Evolutionary conservation across 2,329 filamentous ascomycete genomes (phyloP).

Genomic region (Phialophora macrospora): DNA sequence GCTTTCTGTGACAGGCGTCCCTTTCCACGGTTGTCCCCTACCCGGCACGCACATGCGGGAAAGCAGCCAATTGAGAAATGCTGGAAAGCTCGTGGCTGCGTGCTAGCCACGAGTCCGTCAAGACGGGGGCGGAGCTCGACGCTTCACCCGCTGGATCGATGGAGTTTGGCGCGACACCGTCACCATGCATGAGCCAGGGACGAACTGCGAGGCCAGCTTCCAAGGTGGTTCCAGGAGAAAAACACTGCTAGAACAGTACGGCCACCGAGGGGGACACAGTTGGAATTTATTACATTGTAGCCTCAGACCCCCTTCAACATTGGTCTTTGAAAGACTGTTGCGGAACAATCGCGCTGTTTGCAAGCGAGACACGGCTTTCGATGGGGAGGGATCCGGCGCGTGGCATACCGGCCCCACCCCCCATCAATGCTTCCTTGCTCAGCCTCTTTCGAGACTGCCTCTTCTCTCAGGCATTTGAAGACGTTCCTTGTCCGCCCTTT

Average conservation of each 20-base stretch:
- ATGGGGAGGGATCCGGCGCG: not conserved
- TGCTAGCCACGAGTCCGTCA: conserved; percentile 16
- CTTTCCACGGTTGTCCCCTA: not conserved
- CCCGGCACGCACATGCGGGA: conserved; percentile 3
- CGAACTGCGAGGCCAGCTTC: not conserved
- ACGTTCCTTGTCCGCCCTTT: not conserved
- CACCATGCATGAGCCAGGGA: not conserved
- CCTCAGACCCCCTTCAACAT: not conserved
- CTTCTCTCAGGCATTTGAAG: not conserved
- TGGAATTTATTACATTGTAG: not conserved
- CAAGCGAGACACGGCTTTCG: not conserved
- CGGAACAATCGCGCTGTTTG: not conserved
- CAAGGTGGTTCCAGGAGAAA: not conserved
- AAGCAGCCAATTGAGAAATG: conserved; percentile 18
- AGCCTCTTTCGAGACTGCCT: conserved; percentile 9
- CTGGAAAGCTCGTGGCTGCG: conserved; percentile 13
- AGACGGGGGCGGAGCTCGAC: conserved; percentile 18
- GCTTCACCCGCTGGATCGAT: conserved; percentile 2
- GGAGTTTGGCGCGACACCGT: not conserved
- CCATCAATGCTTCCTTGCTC: not conserved
- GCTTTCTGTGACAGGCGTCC: not conserved
- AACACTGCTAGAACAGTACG: not conserved
- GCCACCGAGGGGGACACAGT: not conserved
- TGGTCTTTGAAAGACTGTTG: not conserved
- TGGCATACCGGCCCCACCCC: not conserved